Conservation (phyloP, 306 rosid genomes). For the Amphicarpaea edgeworthii region DNA sequence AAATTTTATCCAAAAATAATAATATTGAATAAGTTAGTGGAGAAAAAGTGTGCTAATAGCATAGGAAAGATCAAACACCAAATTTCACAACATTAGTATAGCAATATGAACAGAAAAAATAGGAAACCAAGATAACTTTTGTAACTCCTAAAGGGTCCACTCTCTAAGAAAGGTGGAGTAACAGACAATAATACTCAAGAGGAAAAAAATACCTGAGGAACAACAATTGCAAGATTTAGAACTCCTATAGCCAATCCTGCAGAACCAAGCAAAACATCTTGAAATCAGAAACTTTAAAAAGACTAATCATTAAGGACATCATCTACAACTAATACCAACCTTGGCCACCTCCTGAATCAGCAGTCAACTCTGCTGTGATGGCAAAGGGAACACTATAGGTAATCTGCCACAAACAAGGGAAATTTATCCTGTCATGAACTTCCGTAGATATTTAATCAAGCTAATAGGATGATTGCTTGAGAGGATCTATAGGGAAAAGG, state of each 20-base stretch:
- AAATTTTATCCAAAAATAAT: conserved; percentile 11
- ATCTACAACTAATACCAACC: conserved; percentile 58
- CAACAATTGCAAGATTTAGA: conserved; percentile 92
- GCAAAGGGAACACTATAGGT: conserved; percentile 97
- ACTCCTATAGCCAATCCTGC: conserved; percentile 98
- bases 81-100: not conserved
- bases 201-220: conserved; percentile 82
- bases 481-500: conserved; percentile 30
- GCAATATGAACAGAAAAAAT: not conserved
- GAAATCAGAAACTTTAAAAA: conserved; percentile 38
- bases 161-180: conserved; percentile 20
- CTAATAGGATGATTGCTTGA: not conserved
- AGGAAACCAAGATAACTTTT: not conserved
- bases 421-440: conserved; percentile 38
- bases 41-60: conserved; percentile 2
- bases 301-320: conserved; percentile 26
- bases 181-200: not conserved
- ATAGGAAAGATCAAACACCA: conserved; percentile 22
- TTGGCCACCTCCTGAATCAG: conserved; percentile 97
- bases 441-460: conserved; percentile 21
- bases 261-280: conserved; percentile 47
- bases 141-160: conserved; percentile 16
- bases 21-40: not conserved
- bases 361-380: conserved; percentile 89
- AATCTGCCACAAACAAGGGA: conserved; percentile 69